phyloP scores from a whole-genome alignment of 1,284 basidiomycete species.

The Ceratobasidium theobromae region DNA sequence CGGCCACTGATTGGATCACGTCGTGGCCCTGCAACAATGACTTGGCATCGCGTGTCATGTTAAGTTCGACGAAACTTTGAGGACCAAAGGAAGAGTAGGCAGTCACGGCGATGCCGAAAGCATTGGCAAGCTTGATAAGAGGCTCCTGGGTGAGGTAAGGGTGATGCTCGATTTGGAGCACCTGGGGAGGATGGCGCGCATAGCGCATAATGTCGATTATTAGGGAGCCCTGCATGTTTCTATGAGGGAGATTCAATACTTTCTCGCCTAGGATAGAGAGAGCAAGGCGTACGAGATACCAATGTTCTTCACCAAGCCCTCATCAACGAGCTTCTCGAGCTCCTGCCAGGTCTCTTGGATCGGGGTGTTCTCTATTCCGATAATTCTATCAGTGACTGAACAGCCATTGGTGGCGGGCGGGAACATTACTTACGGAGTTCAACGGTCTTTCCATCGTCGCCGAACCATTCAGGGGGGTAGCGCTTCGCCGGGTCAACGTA shows the following conservation, averaged over 20 bases:
- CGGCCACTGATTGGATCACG: conserved; percentile 52
- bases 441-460: conserved; percentile 56
- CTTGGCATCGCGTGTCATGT: conserved; percentile 52
- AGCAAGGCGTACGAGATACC: conserved; percentile 55
- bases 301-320: conserved; percentile 70
- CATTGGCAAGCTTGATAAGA: conserved; percentile 60
- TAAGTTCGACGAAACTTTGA: conserved; percentile 67
- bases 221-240: conserved; percentile 65
- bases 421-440: conserved; percentile 52
- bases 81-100: conserved; percentile 79
- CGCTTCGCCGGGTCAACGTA: conserved; percentile 74
- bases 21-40: conserved; percentile 56
- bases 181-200: conserved; percentile 67
- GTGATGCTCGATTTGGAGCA: conserved; percentile 76
- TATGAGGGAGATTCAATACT: conserved; percentile 39
- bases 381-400: conserved; percentile 23
- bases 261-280: no score
- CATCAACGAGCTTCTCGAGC: conserved; percentile 73
- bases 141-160: conserved; percentile 72
- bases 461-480: conserved; percentile 79
- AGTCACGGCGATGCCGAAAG: conserved; percentile 66
- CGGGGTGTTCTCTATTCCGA: conserved; percentile 56
- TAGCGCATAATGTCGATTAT: conserved; percentile 69
- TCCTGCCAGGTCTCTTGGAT: conserved; percentile 75
- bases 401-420: conserved; percentile 22